A percentile compares a stretch with the other conserved stretches of the same genome.
These are phyloP conservation scores for Aspergillus coremiiformis DNA, from an alignment of 495 filamentous ascomycete genomes.

Conservation along the genomic window DNA sequence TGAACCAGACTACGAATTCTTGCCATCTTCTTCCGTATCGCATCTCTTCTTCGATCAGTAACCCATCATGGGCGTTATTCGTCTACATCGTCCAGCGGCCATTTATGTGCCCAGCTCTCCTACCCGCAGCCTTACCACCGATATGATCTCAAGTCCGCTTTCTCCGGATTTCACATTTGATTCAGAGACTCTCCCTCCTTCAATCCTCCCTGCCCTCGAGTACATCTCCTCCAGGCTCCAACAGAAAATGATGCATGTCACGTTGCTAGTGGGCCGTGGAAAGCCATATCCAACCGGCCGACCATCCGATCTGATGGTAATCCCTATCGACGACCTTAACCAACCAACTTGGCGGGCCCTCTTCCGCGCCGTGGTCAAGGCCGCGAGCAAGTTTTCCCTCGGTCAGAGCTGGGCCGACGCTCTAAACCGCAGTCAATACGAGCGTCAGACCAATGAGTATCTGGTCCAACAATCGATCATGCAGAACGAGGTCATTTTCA, in stretches of 20 bases:
- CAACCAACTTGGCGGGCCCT: conserved; percentile 29
- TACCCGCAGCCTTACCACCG: conserved; percentile 30
- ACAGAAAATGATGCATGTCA: conserved; percentile 41
- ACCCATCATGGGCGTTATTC: conserved; percentile 36
- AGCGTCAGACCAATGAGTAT: conserved; percentile 39
- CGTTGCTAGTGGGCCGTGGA: conserved; percentile 41
- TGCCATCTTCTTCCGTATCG: background rate
- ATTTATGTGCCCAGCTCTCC: conserved; percentile 35
- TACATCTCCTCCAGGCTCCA: conserved; percentile 43
- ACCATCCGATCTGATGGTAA: conserved; percentile 37
- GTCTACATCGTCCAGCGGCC: conserved; percentile 36
- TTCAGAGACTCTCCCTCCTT: conserved; percentile 33
- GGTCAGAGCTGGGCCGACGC: conserved; percentile 40
- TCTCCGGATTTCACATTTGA: conserved; percentile 39
- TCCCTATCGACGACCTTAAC: conserved; percentile 39
- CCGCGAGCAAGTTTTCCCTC: conserved; percentile 36
- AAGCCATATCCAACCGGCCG: conserved; percentile 39
- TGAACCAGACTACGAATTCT: background rate
- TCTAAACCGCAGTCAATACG: conserved; percentile 29
- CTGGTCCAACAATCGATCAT: conserved; percentile 56
- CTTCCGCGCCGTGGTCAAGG: conserved; percentile 35
- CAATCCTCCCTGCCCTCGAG: conserved; percentile 40
- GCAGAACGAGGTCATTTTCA: conserved; percentile 64
- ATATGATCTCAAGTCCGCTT: conserved; percentile 42
- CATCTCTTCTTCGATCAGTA: background rate